Base-by-base conservation (phyloP, 805 yeast species). In the Metschnikowia orientalis region DNA sequence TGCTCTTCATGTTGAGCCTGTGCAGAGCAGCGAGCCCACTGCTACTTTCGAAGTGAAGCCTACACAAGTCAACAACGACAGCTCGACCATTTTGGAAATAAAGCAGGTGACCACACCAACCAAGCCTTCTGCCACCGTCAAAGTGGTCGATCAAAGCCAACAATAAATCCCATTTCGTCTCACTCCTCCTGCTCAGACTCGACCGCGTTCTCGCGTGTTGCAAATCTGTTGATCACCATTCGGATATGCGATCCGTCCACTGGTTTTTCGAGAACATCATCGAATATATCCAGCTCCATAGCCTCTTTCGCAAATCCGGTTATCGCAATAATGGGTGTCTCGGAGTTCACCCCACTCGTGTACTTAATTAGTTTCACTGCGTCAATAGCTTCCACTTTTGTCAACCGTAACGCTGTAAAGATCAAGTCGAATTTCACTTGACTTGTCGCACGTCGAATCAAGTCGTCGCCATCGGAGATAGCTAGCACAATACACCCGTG, bases 371-470 rank as follows among this genome's bases (percentile, higher is more conserved):
- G 62, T 47, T 83, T 81, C 5, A 82, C 81, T 19, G 90, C 79
- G 61, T 88, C 95, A 5, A 77, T 59, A 1, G 85, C 81, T 41
- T 77, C 83, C 18, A 82, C 63, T 39, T 78, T 79, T 10, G 83
- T 75, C 14, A 83, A 61, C 44, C 75, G 75, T 34, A 82, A 65
- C 2, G 90, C 92, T 0, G 92, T 78, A 38, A 89, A 67, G 18
- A 89, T 86, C 24, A 88, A 45, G 57, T 89, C 97, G 62, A 87
- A 90, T 51, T 77, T 81, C 12, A 86, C 83, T 32, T 79, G 80
- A 22, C 94, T 83, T 0, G 95, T 82, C 5, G 87, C 86, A 35
- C 92, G 63, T 39, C 92, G 69, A 9, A 88, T 73, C 38, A 88
- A 66, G 40, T 88, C 96, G 40, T 87, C 90, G 1, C 95, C 95